Base-by-base conservation (phyloP, 257 asterid genomes). In the Henckelia pumila region DNA sequence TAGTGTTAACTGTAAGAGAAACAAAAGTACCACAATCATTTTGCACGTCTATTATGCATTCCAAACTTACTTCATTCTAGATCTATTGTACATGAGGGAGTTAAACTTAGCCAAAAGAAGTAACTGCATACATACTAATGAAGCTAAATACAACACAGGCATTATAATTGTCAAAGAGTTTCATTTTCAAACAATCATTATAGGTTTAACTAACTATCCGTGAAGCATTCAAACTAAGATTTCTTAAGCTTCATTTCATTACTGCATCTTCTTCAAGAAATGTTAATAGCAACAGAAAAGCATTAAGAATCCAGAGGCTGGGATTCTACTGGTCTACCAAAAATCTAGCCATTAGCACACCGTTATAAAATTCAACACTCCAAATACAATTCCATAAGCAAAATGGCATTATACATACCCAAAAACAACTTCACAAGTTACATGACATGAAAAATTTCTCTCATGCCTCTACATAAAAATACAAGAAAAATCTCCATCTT, bases 1-100 rank as follows among this genome's bases (percentile, higher is more conserved):
- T 5, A 28, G 53, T 19, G 60, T 37, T 6, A 40, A 76, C 57
- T 69, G 50, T 22, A 35, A 61, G 64, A 76, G 29, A 21, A n/a
- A 61, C 21, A 59, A 23, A 29, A 55, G 56, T 24, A 53, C 72
- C 37, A 47, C 24, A 26, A 30, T 20, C 24, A 8, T 14, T 22
- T 17, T 11, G 49, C 64, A 47, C 57, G 26, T 11, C 22, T 35
- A 59, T 59, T 9, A 23, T 52, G 16, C 52, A 55, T 28, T 50
- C n/a, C 23, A 9, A 37, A n/a, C 52, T 25, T 66, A 14, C 24
- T 47, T 59, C 22, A 23, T 61, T 59, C 49, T 21, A 57, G 23
- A 21, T 21, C 57, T 25, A 44, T n/a, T n/a, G 33, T 49, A 7
- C 33, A 9, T 2, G 26, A 30, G 16, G 40, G 21, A 47, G 55